These are phyloP conservation scores for Phoenix roebelenii DNA, from an alignment of 176 grass and related monocot genomes.

Conservation along the genomic window DNA sequence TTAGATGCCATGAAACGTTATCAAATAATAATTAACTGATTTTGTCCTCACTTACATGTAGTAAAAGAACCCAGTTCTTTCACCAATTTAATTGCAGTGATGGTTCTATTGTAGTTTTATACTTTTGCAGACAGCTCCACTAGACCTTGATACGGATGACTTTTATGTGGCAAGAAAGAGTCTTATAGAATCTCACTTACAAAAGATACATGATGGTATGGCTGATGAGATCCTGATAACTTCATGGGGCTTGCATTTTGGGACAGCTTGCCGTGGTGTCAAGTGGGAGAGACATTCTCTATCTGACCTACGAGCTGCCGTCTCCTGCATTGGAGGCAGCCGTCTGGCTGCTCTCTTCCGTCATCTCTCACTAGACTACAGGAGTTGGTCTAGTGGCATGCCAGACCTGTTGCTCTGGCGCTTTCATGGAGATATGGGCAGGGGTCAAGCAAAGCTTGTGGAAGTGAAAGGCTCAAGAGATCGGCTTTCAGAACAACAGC, in stretches of 20 bases:
- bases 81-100: too few relatives aligned
- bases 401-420: constrained; percentile 81
- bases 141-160: constrained; percentile 75
- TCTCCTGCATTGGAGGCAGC: constrained; percentile 43
- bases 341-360: constrained; percentile 50
- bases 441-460: constrained; percentile 70
- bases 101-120: background rate
- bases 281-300: constrained; percentile 61
- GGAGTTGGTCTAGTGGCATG: constrained; percentile 93
- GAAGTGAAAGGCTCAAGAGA: constrained; percentile 92
- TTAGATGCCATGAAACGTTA: too few relatives aligned
- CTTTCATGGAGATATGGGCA: constrained; percentile 42
- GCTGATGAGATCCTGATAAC: constrained; percentile 75
- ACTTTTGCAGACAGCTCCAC: constrained; percentile 44
- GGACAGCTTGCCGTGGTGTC: constrained; percentile 57
- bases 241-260: constrained; percentile 68
- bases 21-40: too few relatives aligned
- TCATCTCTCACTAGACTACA: constrained; percentile 72
- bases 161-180: constrained; percentile 72
- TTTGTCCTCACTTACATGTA: too few relatives aligned
- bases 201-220: constrained; percentile 57
- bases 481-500: constrained; percentile 76
- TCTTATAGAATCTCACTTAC: constrained; percentile 61
- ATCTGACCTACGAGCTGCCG: constrained; percentile 52
- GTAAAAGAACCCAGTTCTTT: too few relatives aligned